Conservation (phyloP, 345 rosid species). For the Passiflora organensis region DNA sequence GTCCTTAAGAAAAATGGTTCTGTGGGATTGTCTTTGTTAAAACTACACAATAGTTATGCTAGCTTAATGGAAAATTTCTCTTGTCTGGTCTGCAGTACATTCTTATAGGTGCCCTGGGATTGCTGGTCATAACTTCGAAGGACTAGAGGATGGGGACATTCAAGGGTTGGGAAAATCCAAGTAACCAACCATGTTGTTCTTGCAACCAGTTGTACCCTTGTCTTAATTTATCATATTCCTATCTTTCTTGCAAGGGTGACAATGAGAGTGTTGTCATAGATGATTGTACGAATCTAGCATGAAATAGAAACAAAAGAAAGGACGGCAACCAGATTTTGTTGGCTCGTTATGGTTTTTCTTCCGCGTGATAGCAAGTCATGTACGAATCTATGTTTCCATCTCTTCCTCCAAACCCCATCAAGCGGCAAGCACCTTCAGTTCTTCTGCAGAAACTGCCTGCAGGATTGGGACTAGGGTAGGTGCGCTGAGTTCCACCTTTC, state of each 20-base stretch:
- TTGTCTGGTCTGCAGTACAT: slow-evolving; percentile 51
- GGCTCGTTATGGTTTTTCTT: neutral
- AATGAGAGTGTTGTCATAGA: neutral
- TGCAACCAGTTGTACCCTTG: neutral
- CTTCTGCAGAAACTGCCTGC: too few relatives aligned
- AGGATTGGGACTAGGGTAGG: too few relatives aligned
- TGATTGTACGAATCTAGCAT: neutral
- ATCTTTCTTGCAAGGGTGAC: slow-evolving; percentile 2
- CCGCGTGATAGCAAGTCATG: too few relatives aligned
- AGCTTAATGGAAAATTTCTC: too few relatives aligned
- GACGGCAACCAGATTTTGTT: neutral
- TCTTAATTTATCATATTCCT: neutral
- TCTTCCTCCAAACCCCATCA: too few relatives aligned
- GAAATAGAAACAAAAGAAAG: neutral
- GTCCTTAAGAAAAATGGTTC: slow-evolving; percentile 7
- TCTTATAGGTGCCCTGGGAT: slow-evolving; percentile 77
- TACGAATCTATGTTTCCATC: too few relatives aligned
- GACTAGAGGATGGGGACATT: slow-evolving; percentile 36
- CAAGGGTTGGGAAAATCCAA: neutral
- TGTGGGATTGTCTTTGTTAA: too few relatives aligned
- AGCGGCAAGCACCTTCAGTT: too few relatives aligned
- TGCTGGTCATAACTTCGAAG: slow-evolving; percentile 83
- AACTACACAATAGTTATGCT: too few relatives aligned
- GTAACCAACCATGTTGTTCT: neutral
- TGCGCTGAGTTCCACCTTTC: too few relatives aligned